Evolutionary conservation across 148 eudicot genomes (phyloP).

Genomic region (Camellia japonica): DNA sequence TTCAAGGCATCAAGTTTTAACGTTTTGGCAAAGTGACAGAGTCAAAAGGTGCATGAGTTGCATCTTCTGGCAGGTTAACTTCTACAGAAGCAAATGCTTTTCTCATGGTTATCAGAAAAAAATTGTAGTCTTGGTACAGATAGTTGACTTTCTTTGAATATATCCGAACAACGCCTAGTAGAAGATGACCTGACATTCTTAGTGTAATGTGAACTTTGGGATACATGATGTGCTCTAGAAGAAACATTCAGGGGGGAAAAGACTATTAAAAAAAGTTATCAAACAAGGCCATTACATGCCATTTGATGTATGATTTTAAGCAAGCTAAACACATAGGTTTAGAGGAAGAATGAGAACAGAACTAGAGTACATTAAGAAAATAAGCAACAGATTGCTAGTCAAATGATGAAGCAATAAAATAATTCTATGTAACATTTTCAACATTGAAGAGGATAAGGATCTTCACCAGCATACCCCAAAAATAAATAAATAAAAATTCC

Average conservation of each 20-base stretch:
- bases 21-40: slow-evolving; percentile 84
- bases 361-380: background rate
- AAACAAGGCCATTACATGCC: background rate
- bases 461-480: background rate
- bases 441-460: background rate
- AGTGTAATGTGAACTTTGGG: slow-evolving; percentile 94
- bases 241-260: background rate
- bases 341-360: background rate
- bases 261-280: background rate
- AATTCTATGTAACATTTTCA: background rate
- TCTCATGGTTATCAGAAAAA: slow-evolving; percentile 42
- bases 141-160: slow-evolving; percentile 89
- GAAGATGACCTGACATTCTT: slow-evolving; percentile 86
- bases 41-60: slow-evolving; percentile 66
- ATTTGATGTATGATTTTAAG: background rate
- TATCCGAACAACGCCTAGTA: slow-evolving; percentile 86
- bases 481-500: too few species aligned
- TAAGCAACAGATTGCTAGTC: background rate
- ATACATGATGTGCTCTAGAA: slow-evolving; percentile 63
- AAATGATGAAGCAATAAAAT: background rate
- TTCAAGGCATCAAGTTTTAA: slow-evolving; percentile 67
- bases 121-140: slow-evolving; percentile 72
- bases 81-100: slow-evolving; percentile 48
- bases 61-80: slow-evolving; percentile 78
- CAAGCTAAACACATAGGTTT: background rate